Percentiles rank a stretch among this genome's conserved stretches.
Conservation (phyloP, 208 protist species). For the Herpetomonas samuelpessoai region DNA sequence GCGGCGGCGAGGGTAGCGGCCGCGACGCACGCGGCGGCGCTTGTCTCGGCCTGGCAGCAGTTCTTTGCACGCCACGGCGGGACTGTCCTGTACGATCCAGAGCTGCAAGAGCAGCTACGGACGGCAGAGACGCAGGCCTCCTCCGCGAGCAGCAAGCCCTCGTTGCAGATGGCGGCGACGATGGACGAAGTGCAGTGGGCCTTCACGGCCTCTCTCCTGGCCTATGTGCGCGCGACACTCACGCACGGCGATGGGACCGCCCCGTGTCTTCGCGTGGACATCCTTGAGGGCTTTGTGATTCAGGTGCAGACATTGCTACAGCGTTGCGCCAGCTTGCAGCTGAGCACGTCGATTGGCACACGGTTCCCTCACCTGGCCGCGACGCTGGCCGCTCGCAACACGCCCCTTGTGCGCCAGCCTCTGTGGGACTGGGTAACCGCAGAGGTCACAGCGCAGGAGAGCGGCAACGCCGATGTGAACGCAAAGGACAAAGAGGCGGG, state of each 20-base stretch:
- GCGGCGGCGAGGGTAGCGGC: not conserved
- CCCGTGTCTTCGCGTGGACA: too few species aligned
- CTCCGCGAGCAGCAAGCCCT: not conserved
- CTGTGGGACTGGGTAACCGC: slow-evolving; percentile 8
- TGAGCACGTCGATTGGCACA: not conserved
- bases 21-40: not conserved
- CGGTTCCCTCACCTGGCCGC: not conserved
- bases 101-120: not conserved
- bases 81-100: not conserved
- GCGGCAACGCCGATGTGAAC: slow-evolving; percentile 16
- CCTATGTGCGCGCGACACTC: not conserved
- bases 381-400: slow-evolving; percentile 1
- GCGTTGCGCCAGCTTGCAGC: not conserved
- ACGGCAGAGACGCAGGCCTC: not conserved
- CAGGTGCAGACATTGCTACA: not conserved
- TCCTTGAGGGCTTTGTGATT: not conserved
- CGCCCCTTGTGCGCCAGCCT: slow-evolving; percentile 3
- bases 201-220: not conserved
- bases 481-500: slow-evolving; percentile 6
- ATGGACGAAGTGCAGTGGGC: not conserved
- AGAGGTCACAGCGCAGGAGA: too few species aligned
- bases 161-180: not conserved
- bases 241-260: too few species aligned
- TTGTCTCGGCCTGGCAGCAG: not conserved
- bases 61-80: slow-evolving; percentile 9